A percentile compares a stretch with the other conserved stretches of the same genome.
Evolutionary conservation across 805 yeast genomes (phyloP).

Genomic region (Yamadazyma paraphyllophila): DNA sequence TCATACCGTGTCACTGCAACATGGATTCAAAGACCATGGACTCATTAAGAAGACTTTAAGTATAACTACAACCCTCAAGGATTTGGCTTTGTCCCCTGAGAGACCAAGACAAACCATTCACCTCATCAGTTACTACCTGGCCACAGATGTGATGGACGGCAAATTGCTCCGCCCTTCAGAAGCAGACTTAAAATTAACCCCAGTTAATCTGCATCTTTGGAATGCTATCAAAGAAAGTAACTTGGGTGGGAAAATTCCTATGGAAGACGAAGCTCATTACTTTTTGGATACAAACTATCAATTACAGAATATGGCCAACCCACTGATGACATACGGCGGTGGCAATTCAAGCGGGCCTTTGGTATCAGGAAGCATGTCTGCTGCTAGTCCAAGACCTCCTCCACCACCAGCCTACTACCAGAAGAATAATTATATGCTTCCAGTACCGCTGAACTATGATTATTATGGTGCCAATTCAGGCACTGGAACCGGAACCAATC

Average conservation of each 20-base stretch:
- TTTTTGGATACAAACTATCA: constrained; percentile 45
- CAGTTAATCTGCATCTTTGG: constrained; percentile 49
- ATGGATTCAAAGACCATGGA: constrained; percentile 68
- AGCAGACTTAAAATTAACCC: constrained; percentile 48
- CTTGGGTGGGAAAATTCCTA: constrained; percentile 53
- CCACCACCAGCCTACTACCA: constrained; percentile 5
- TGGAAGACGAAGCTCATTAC: constrained; percentile 51
- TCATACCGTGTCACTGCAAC: constrained; percentile 26
- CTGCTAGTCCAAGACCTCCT: constrained; percentile 4
- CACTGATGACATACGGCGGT: background rate
- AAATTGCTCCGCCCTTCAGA: constrained; percentile 58
- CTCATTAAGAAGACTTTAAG: constrained; percentile 81
- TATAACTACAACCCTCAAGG: constrained; percentile 45
- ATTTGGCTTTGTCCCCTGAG: constrained; percentile 22
- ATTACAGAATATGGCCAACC: constrained; percentile 34
- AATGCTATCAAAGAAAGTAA: constrained; percentile 56
- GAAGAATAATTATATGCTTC: constrained; percentile 12
- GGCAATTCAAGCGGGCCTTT: constrained; percentile 1
- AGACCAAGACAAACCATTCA: constrained; percentile 54
- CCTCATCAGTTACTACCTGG: constrained; percentile 73
- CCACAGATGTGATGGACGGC: constrained; percentile 67
- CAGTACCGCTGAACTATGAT: constrained; percentile 14
- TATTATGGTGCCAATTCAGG: constrained; percentile 5
- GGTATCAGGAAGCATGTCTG: background rate
- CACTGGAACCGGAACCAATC: background rate